Evolutionary conservation across 176 grass and related monocot species (phyloP), one percentile per base, ranked within the genome.

Genomic region (Panicum miliaceum): DNA sequence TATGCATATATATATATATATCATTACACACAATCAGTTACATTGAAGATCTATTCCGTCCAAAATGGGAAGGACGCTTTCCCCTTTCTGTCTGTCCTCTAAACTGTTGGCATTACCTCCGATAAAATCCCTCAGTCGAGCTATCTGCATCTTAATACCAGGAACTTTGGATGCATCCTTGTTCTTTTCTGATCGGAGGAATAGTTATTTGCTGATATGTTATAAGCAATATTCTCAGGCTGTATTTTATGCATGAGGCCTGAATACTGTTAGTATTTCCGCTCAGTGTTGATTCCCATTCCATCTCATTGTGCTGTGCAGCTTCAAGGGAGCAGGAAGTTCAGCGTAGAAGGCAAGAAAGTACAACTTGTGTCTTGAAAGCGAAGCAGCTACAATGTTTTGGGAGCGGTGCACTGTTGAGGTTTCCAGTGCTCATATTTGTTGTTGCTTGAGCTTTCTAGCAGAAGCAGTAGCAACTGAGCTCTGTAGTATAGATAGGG

Each of bases 281-380:
- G 3, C 29, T 57, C 26, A 22, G 6, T 27, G 22, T 19, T 71
- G 38, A 71, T 64, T 29, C 23, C 5, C 5, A 10, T 73, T 56
- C 45, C 15, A 56, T 82, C 32, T 64, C 12, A 6, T 65, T 41
- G 22, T 22, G 26, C 64, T 66, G 5, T 83, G 64, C 83, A 98
- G 96, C 85, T 96, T 56, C 87, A 86, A 87, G 93, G 93, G 71
- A 96, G 91, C 88, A 87, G 77, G 54, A 95, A 85, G 74, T 98
- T 98, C 74, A 81, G 41, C 36, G 64, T 96, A 78, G 93, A 96
- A 42, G 93, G 93, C 74, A 95, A 94, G 73, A 92, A 78, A 36
- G 91, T 98, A 4, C 75, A 80, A 16, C 89, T 98, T 68, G 52
- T 87, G 48, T 91, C 89, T 11, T 86, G 48, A 81, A 78, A 64